Percentiles rank a stretch among this genome's conserved stretches.
Conservation (phyloP, 805 yeast genomes). For the Ascoidea rubescens region DNA sequence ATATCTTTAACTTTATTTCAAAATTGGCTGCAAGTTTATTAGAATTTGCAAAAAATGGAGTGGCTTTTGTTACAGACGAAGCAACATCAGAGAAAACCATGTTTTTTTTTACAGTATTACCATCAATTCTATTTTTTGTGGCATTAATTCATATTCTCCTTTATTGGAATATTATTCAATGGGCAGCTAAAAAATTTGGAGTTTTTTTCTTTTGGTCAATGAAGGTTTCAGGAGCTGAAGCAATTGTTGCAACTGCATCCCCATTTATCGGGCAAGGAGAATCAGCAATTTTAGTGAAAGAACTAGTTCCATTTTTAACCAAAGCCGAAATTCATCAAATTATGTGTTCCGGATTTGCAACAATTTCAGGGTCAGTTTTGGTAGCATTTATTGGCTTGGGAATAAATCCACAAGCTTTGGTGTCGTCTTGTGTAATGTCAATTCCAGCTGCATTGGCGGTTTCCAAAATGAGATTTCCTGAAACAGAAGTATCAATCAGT, state of each 20-base stretch:
- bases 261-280: slow-evolving; percentile 59
- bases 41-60: slow-evolving; percentile 45
- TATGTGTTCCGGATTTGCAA: slow-evolving; percentile 49
- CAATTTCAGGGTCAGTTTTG: slow-evolving; percentile 50
- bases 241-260: slow-evolving; percentile 52
- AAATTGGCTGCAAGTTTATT: slow-evolving; percentile 41
- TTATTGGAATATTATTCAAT: slow-evolving; percentile 45
- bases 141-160: slow-evolving; percentile 47
- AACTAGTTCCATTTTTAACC: slow-evolving; percentile 43
- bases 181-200: slow-evolving; percentile 44
- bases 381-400: slow-evolving; percentile 53
- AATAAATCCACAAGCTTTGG: slow-evolving; percentile 45
- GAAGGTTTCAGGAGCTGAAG: slow-evolving; percentile 48
- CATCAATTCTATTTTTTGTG: slow-evolving; percentile 51
- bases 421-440: slow-evolving; percentile 57
- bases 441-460: slow-evolving; percentile 52
- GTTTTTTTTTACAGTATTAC: slow-evolving; percentile 45
- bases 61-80: slow-evolving; percentile 37
- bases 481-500: slow-evolving; percentile 39
- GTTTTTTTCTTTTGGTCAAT: slow-evolving; percentile 45
- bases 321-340: slow-evolving; percentile 49
- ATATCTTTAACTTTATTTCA: slow-evolving; percentile 47
- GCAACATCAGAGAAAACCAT: slow-evolving; percentile 25
- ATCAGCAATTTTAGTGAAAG: slow-evolving; percentile 45
- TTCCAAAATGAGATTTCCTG: slow-evolving; percentile 46